Percentiles rank a stretch among this genome's conserved stretches.
phyloP scores from a whole-genome alignment of 495 filamentous ascomycete species.

The Lineolata rhizophorae region DNA sequence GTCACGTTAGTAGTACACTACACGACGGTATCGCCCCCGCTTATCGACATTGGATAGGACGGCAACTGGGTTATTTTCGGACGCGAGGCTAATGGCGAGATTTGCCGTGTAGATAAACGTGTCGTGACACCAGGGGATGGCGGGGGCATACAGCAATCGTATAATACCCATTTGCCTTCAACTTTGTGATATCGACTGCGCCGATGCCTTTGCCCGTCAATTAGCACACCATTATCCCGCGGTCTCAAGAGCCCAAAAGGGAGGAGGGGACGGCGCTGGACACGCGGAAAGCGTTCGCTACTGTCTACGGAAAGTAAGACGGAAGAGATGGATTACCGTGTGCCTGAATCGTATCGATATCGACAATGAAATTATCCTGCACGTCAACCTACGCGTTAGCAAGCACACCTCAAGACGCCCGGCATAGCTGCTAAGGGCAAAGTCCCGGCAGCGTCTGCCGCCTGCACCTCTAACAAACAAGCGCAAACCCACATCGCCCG shows the following conservation, averaged over 20 bases:
- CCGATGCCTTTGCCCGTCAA: conserved; percentile 33
- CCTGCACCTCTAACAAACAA: conserved; percentile 1
- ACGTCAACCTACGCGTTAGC: no score
- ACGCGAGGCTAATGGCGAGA: no score
- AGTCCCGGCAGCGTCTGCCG: no score
- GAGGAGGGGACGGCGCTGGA: no score
- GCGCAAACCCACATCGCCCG: conserved; percentile 24
- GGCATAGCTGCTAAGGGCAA: no score
- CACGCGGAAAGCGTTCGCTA: no score
- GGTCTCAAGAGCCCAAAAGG: neutral
- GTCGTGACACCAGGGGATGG: neutral
- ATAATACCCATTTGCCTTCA: conserved; percentile 47
- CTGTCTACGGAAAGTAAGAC: no score
- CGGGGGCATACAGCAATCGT: conserved; percentile 37
- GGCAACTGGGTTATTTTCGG: no score
- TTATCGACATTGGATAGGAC: no score
- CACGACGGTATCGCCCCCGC: no score
- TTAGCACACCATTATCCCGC: neutral
- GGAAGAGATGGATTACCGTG: conserved; percentile 33
- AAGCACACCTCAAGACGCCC: no score
- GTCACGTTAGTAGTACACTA: neutral
- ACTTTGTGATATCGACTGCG: conserved; percentile 51
- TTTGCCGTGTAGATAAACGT: no score
- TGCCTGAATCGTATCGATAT: conserved; percentile 52
- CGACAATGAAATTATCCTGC: conserved; percentile 34